Evolutionary conservation across 2,329 filamentous ascomycete genomes (phyloP), one percentile per base, ranked within the genome.

Genomic region (Alternaria metachromatica): DNA sequence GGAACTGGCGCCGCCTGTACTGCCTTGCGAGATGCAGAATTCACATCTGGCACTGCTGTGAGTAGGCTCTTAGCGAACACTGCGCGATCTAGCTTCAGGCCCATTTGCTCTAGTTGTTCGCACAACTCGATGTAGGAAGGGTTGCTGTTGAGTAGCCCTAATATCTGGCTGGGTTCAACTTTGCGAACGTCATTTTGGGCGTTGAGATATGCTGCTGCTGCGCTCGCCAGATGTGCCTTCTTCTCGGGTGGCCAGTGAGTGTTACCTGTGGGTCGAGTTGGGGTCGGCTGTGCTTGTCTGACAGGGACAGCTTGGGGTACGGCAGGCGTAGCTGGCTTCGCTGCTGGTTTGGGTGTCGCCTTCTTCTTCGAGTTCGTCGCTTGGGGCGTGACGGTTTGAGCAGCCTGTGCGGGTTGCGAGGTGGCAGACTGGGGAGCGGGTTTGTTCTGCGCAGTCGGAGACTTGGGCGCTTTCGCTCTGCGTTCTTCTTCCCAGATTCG

Each of bases 41-140:
- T 80, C 11, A 80, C 71, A 63, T 84, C 81, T 11, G 84, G 82
- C 0, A 84, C 80, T 25, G 81, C 80, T 43, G 76, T 73, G 7
- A 87, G 79, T 15, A 89, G 73, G 64, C 81, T 82, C 65, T 84
- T 81, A 11, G 87, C 87, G 51, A 89, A 85, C 0, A 80, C 76
- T 6, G 84, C 82, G 58, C 86, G 80, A 65, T 88, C 84, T 33
- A 89, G 78, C 30, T 74, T 79, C 15, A 87, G 76, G 0, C 84
- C 84, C 67, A 80, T 80, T 2, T 68, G 71, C 64, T 89, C 87
- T 6, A 89, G 74, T 49, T 80, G 78, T 63, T 86, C 82, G 68
- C 87, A 89, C 3, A 89, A 75, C 55, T 86, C 81, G 62, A 84
- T 82, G 65, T 88, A 89, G 3, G 82, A 86, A 3, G 86, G 86